These are phyloP conservation scores for Rheum nobile DNA, from an alignment of 148 eudicot species.

Conservation along the genomic window DNA sequence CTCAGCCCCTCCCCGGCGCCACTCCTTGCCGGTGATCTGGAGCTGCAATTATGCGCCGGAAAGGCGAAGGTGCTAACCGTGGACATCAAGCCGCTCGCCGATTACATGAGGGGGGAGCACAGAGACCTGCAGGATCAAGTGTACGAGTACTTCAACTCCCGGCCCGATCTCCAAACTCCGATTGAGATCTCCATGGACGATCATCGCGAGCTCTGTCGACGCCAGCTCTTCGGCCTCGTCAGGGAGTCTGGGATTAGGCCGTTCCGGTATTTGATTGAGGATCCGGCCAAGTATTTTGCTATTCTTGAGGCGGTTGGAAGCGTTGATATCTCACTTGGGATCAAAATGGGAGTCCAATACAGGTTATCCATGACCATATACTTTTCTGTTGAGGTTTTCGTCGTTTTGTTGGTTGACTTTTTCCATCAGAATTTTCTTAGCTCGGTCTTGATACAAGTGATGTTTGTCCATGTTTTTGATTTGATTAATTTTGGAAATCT, in stretches of 20 bases:
- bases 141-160: conserved; percentile 43
- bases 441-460: not conserved
- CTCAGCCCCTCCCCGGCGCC: conserved; percentile 11
- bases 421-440: not conserved
- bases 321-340: conserved; percentile 80
- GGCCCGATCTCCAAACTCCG: conserved; percentile 70
- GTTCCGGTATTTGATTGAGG: conserved; percentile 46
- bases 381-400: not conserved
- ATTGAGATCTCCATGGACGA: conserved; percentile 65
- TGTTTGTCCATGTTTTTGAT: not conserved
- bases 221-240: conserved; percentile 56
- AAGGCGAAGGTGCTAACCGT: conserved; percentile 28
- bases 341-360: conserved; percentile 82
- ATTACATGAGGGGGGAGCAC: conserved; percentile 69
- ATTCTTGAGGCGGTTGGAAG: conserved; percentile 75
- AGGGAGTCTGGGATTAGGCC: conserved; percentile 64
- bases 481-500: not conserved
- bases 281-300: conserved; percentile 73
- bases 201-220: conserved; percentile 63
- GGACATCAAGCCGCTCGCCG: conserved; percentile 26
- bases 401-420: not conserved
- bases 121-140: conserved; percentile 63
- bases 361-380: conserved; percentile 27
- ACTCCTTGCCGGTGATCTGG: conserved; percentile 3
- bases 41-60: conserved; percentile 28